Base-by-base conservation (phyloP, 1,284 basidiomycete genomes). In the Rhodotorula sp. region DNA sequence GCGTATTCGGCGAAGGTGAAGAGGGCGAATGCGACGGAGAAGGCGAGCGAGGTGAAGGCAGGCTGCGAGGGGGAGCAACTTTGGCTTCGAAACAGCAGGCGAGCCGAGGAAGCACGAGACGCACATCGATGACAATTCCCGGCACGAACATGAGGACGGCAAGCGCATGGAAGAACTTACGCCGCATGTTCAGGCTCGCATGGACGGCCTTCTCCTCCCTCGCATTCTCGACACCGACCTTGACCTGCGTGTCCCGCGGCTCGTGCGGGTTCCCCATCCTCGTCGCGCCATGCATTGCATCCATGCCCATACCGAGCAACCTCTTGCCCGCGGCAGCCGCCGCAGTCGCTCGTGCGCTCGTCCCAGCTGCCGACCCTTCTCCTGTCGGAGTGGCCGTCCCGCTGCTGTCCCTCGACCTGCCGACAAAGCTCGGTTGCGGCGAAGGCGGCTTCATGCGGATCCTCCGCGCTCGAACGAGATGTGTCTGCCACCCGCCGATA, bases 1-100 rank as follows among this genome's bases (percentile, higher is more conserved):
- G 95, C 86, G 81, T 96, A 97, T 82, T 97, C 94, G 65, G 90
- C 88, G 79, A 97, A 96, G n/a, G 88, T 92, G 82, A 97, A 97
- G 71, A 92, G 80, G 9, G 94, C 88, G 80, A 97, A 97, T 8
- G 93, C 94, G 34, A 89, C 88, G 73, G 91, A 94, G 82, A 98
- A 96, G 7, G 92, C 89, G 46, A 99, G 83, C 80, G 98, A 94
- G 50, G 91, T 89, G 80, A 99, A 98, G 0, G 94, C 94, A 20
- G 95, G 94, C 93, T 96, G 69, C 15, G 37, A 20, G 48, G 54
- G 2, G 52, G n/a, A 3, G 51, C 18, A 24, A 4, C 10, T 28
- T 7, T 34, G 22, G 30, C 24, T 58, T 34, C n/a, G 52, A 30
- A 10, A 15, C 20, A 2, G 9, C 4, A 26, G 16, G 24, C 16